Evolutionary conservation across 192 early-diverging fungal genomes (phyloP).

Genomic region (Gonapodya prolifera): DNA sequence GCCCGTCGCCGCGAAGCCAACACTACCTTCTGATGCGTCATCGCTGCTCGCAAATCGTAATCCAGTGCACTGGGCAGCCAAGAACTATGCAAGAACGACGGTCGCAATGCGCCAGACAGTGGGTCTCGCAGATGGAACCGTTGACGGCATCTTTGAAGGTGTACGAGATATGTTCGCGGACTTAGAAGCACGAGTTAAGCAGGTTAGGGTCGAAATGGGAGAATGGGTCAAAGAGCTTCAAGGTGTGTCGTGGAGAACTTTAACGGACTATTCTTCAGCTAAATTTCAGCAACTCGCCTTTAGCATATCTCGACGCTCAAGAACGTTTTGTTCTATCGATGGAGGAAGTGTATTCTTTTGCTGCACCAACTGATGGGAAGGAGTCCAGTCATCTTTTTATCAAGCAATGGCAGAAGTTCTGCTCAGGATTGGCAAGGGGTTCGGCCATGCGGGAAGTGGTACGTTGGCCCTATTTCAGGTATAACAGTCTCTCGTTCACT

Average conservation of each 20-base stretch:
- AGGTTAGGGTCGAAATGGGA: background rate
- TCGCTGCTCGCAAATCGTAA: background rate
- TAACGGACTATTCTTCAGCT: background rate
- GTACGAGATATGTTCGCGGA: constrained; percentile 36
- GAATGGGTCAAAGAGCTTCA: background rate
- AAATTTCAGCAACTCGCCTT: no score
- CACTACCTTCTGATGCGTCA: no score
- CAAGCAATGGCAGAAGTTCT: background rate
- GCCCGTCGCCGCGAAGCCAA: background rate
- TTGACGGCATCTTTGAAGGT: constrained; percentile 47
- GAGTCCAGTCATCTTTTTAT: background rate
- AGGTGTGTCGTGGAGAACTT: background rate
- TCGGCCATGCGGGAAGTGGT: background rate
- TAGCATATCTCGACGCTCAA: background rate
- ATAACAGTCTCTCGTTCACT: no score
- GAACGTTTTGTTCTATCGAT: background rate
- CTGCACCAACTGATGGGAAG: background rate
- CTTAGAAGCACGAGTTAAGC: background rate
- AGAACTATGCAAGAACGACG: background rate
- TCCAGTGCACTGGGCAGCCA: background rate
- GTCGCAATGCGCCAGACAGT: constrained; percentile 47
- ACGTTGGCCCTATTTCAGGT: no score
- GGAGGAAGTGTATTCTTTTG: background rate
- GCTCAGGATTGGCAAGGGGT: background rate
- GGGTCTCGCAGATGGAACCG: constrained; percentile 35